Evolutionary conservation across 1,139 yeast species (phyloP), one percentile per base, ranked within the genome.

Genomic region (Yamadazyma oceani): DNA sequence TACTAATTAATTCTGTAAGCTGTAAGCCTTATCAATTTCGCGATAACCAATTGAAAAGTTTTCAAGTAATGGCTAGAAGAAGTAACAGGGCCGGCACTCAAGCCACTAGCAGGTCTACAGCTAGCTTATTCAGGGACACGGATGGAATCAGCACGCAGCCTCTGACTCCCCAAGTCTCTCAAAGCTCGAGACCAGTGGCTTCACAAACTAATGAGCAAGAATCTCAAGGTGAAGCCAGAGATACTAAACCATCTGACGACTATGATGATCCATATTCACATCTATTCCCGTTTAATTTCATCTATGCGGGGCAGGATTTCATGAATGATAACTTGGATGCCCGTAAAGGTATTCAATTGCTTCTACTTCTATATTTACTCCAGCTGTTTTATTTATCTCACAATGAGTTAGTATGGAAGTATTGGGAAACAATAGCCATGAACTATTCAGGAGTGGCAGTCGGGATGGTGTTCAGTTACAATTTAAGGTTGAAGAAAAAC

Each of bases 221-320:
- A 10, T 16, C 32, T 13, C 26, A 23, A 22, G 15, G 17, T 3
- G 38, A 35, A 25, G 38, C 37, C 17, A 27, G 40, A 15, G 46
- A 46, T 31, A 28, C 38, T 32, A 26, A 31, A 23, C 37, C 41
- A 8, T 17, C 27, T 14, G 44, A 34, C 3, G 37, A 39, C 25
- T 46, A 43, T 1, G 57, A 55, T 16, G 57, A 53, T 35, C 60
- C 57, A 31, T 36, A 40, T 11, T 36, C 43, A 2, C 43, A 47
- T 23, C 53, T 53, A 7, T 61, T 62, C 39, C 66, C 67, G 1
- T 47, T 60, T 35, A 61, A 58, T 41, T 47, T 54, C 21, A 42
- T 69, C 26, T 69, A 57, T 48, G 49, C 50, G 14, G 48, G 57
- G 8, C 76, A 71, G 43, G 76, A 71, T 40, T 69, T 62, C 42